Evolutionary conservation across 1,284 basidiomycete genomes (phyloP).

Genomic region (Leccinum pallidistipes): DNA sequence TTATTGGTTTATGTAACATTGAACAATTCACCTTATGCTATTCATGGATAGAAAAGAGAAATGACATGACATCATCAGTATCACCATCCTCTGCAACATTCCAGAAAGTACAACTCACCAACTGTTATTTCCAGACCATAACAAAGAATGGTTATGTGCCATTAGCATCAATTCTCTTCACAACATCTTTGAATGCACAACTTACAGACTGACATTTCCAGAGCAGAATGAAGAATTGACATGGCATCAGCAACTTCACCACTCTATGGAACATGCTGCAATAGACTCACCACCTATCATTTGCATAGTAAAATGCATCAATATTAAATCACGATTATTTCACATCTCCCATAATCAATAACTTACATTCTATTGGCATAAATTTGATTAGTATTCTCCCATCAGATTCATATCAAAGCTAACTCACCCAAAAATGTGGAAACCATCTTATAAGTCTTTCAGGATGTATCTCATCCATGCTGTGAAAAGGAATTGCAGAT

Average conservation of each 20-base stretch:
- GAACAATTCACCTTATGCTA: neutral
- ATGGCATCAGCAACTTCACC: neutral
- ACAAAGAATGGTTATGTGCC: neutral
- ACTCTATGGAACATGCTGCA: neutral
- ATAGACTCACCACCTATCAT: neutral
- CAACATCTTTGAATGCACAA: neutral
- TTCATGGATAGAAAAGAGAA: neutral
- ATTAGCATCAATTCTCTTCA: neutral
- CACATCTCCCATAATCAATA: neutral
- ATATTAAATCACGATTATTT: neutral
- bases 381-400: neutral
- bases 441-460: neutral
- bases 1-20: neutral
- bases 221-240: neutral
- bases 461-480: neutral
- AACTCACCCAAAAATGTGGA: neutral
- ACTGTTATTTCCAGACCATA: neutral
- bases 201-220: neutral
- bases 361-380: neutral
- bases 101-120: neutral
- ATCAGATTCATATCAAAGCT: neutral
- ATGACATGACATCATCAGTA: neutral
- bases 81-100: neutral
- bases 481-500: neutral
- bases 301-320: neutral